A percentile compares a stretch with the other conserved stretches of the same genome.
Conservation (phyloP, 1,139 yeast genomes). For the Lodderomyces theae region DNA sequence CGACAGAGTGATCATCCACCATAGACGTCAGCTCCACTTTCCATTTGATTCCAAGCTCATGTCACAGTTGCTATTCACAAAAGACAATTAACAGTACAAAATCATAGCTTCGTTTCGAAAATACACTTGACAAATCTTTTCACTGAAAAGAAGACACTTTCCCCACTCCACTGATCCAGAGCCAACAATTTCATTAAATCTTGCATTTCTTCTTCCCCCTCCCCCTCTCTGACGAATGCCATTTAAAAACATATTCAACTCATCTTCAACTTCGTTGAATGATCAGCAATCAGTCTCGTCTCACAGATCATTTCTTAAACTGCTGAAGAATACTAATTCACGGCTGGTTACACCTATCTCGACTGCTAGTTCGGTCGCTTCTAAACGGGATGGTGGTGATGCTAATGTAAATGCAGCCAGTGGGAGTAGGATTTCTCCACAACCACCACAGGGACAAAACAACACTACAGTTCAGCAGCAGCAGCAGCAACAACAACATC, state of each 20-base stretch:
- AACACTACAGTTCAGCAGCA: background rate
- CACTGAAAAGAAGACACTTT: too few relatives aligned
- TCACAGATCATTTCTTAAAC: constrained; percentile 13
- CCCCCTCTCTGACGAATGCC: constrained; percentile 7
- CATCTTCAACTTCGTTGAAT: constrained; percentile 12
- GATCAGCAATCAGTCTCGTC: constrained; percentile 9
- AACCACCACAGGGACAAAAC: background rate
- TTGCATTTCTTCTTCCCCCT: background rate
- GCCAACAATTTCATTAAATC: too few relatives aligned
- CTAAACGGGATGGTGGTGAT: background rate
- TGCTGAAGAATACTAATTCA: constrained; percentile 10
- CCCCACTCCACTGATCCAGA: too few relatives aligned
- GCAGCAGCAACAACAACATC: constrained; percentile 1
- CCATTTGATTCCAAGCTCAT: too few relatives aligned
- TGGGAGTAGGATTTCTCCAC: too few relatives aligned
- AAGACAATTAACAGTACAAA: too few relatives aligned
- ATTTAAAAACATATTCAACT: constrained; percentile 12
- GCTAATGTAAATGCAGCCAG: constrained; percentile 2
- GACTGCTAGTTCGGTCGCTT: constrained; percentile 9
- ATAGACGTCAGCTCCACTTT: too few relatives aligned
- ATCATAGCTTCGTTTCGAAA: too few relatives aligned
- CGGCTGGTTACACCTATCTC: constrained; percentile 12
- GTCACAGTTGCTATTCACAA: too few relatives aligned
- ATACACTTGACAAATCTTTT: too few relatives aligned
- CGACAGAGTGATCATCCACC: too few relatives aligned